Percentiles rank a stretch among this genome's conserved stretches.
Evolutionary conservation across 495 filamentous ascomycete genomes (phyloP).

Genomic region (Hyaloscypha hepaticicola): DNA sequence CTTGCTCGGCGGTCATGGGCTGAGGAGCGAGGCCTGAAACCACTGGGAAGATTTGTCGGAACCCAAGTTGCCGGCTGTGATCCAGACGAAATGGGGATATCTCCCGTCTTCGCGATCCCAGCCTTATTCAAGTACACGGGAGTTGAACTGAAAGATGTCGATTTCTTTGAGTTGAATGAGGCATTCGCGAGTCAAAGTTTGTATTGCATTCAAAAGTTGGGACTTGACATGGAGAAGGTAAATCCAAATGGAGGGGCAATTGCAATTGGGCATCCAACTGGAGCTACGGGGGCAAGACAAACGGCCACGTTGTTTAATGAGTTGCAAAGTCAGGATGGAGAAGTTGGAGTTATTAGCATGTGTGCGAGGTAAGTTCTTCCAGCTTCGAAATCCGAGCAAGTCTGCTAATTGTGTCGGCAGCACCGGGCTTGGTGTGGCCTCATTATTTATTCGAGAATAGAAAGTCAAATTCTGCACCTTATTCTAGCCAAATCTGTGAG

Average conservation of each 20-base stretch:
- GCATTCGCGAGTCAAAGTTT: slow-evolving; percentile 71
- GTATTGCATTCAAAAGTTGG: slow-evolving; percentile 62
- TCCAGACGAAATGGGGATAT: slow-evolving; percentile 74
- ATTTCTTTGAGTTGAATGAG: slow-evolving; percentile 74
- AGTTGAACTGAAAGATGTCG: slow-evolving; percentile 56
- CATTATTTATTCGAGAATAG: slow-evolving; percentile 25
- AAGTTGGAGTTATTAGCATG: slow-evolving; percentile 35
- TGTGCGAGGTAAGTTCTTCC: slow-evolving; percentile 21
- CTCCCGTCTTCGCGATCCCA: slow-evolving; percentile 67
- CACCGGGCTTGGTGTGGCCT: slow-evolving; percentile 25
- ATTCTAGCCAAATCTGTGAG: neutral
- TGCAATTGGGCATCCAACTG: slow-evolving; percentile 70
- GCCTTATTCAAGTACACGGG: slow-evolving; percentile 59
- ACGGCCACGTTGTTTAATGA: slow-evolving; percentile 66
- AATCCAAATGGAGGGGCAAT: slow-evolving; percentile 77
- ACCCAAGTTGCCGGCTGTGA: slow-evolving; percentile 60
- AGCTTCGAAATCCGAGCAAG: neutral
- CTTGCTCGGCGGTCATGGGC: slow-evolving; percentile 66
- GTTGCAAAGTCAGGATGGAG: slow-evolving; percentile 47
- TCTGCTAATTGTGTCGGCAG: slow-evolving; percentile 8
- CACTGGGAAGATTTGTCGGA: slow-evolving; percentile 64
- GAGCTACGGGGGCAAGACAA: slow-evolving; percentile 67
- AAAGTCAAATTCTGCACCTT: neutral
- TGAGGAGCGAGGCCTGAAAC: slow-evolving; percentile 56
- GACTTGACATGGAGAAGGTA: slow-evolving; percentile 44